Evolutionary conservation across 2,329 filamentous ascomycete genomes (phyloP), one percentile per base, ranked within the genome.

Genomic region (Talaromyces sp.): DNA sequence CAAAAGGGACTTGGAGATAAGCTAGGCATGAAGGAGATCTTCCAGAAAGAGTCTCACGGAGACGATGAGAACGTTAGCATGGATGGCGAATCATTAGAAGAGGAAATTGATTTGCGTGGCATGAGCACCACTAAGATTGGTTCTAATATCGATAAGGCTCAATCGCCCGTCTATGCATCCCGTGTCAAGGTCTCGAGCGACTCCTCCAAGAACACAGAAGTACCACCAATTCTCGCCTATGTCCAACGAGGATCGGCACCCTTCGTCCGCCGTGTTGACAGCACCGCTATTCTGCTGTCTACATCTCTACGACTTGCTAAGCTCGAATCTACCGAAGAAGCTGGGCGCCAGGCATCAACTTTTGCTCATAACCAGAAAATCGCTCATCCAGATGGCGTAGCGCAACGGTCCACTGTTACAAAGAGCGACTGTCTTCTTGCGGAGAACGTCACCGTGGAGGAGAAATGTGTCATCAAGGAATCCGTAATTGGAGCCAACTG

Each of bases 381-480:
- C 47, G 88, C 90, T 2, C 89, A 94, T 65, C 89, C 90, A 0
- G 87, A 91, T 51, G 88, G 88, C 20, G 86, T 97, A 30, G 90
- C 91, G 50, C 80, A 85, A 30, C 86, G 87, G 48, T 91, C 89
- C 42, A 94, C 90, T 3, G 89, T 97, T 51, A 91, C 90, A 17
- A 85, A 87, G 63, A 81, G 84, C 42, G 93, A 97, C 75, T 90
- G 86, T 60, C 80, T 97, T 2, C 84, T 97, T 33, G 93, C 85
- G 1, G 89, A 93, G 52, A 97, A 97, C 66, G 91, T 95, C 36
- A 91, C 86, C 1, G 86, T 97, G 0, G 90, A 93, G 66, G 90
- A 93, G 64, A 93, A 93, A 70, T 87, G 86, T 20, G 88, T 91
- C n/a, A 89, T 99, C 75, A 97, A 96, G 72, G 91, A 96, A 72